These are phyloP conservation scores for Aspergillus flavus DNA, from an alignment of 2,329 filamentous ascomycete genomes.

Conservation along the genomic window DNA sequence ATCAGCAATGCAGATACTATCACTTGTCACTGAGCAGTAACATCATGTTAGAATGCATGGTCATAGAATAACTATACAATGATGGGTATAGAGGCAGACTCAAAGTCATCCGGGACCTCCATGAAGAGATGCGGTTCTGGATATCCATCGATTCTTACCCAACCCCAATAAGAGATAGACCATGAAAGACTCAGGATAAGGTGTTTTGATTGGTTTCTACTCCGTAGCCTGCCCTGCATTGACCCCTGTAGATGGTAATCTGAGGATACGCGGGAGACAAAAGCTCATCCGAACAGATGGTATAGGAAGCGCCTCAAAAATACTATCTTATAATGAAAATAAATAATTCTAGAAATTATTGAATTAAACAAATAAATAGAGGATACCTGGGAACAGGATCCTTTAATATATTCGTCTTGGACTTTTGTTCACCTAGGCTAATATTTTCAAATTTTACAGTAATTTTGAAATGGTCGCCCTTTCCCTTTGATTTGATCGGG, in stretches of 20 bases:
- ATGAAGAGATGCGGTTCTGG: neutral
- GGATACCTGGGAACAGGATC: too few species aligned
- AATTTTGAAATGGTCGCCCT: neutral
- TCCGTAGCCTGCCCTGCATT: neutral
- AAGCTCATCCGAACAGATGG: neutral
- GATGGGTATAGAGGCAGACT: neutral
- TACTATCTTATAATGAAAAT: too few species aligned
- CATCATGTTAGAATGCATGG: neutral
- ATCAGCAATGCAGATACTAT: slow-evolving; percentile 1
- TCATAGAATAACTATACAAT: neutral
- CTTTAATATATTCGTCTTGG: neutral
- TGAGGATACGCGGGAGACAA: neutral
- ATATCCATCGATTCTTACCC: neutral
- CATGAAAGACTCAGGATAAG: neutral
- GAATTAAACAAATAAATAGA: too few species aligned
- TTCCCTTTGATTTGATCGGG: neutral
- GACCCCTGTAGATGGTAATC: neutral
- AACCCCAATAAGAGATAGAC: neutral
- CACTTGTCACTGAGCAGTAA: slow-evolving; percentile 2
- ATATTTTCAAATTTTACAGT: neutral
- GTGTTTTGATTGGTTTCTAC: neutral
- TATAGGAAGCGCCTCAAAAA: neutral
- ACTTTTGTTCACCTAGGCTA: neutral
- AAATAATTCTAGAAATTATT: too few species aligned
- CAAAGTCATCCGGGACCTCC: neutral